Conservation (phyloP, 2,329 filamentous ascomycete genomes). For the Penicillium sp. region DNA sequence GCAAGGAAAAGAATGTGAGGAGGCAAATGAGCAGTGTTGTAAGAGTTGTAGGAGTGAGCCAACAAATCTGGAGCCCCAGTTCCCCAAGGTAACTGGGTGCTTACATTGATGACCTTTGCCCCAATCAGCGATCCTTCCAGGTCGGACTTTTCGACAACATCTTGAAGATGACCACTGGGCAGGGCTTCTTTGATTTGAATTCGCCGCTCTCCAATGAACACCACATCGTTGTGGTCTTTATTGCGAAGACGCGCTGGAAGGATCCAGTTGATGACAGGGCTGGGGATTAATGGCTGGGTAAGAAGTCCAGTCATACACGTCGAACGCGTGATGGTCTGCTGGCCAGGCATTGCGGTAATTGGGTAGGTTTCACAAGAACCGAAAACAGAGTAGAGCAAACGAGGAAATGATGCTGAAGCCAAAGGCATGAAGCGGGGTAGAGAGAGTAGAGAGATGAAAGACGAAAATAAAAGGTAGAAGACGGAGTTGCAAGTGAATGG, state of each 20-base stretch:
- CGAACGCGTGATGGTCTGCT: not conserved
- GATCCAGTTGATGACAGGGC: slow-evolving; percentile 72
- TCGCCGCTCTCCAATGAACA: slow-evolving; percentile 79
- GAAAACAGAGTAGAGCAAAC: not conserved
- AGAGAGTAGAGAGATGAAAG: not conserved
- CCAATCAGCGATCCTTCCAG: slow-evolving; percentile 77
- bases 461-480: not conserved
- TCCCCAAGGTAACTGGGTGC: slow-evolving; percentile 41
- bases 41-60: not conserved
- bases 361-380: not conserved
- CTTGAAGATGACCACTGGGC: slow-evolving; percentile 64
- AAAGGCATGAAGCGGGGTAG: not conserved
- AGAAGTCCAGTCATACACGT: slow-evolving; percentile 61
- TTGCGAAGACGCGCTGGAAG: slow-evolving; percentile 76
- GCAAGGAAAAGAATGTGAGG: slow-evolving; percentile 80
- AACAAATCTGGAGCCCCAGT: slow-evolving; percentile 24
- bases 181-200: slow-evolving; percentile 76
- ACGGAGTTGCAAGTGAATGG: not conserved
- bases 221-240: slow-evolving; percentile 70
- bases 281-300: slow-evolving; percentile 73
- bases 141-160: slow-evolving; percentile 73
- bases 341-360: not conserved
- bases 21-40: slow-evolving; percentile 49
- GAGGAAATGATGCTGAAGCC: not conserved
- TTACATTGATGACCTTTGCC: slow-evolving; percentile 69